A percentile compares a stretch with the other conserved stretches of the same genome.
These are phyloP conservation scores for Ananas comosus DNA, from an alignment of 176 grass and related monocot species.

Conservation along the genomic window DNA sequence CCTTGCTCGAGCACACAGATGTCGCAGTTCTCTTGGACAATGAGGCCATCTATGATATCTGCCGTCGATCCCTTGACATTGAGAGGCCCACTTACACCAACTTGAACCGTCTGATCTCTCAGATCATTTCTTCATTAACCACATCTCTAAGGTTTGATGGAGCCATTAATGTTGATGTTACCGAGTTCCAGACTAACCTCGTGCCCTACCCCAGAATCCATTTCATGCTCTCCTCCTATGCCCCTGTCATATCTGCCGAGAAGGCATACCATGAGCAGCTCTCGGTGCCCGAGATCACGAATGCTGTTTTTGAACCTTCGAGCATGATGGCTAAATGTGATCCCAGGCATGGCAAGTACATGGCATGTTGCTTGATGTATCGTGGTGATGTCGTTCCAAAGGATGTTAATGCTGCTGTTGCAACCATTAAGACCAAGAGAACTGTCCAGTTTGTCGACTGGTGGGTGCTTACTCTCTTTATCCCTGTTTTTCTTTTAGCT, in stretches of 20 bases:
- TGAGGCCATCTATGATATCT: slow-evolving; percentile 14
- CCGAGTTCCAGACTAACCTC: slow-evolving; percentile 5
- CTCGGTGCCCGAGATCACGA: slow-evolving; percentile 8
- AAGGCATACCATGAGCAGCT: slow-evolving; percentile 14
- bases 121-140: slow-evolving; percentile 9
- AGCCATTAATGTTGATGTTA: slow-evolving; percentile 17
- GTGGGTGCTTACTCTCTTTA: background rate
- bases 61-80: slow-evolving; percentile 3
- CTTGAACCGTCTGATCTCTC: slow-evolving; percentile 11
- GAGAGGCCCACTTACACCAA: slow-evolving; percentile 13
- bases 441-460: slow-evolving; percentile 9
- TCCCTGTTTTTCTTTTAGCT: background rate
- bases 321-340: slow-evolving; percentile 15
- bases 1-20: slow-evolving; percentile 13
- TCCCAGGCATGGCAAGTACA: slow-evolving; percentile 11
- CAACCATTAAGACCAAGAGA: slow-evolving; percentile 9
- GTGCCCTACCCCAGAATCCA: slow-evolving; percentile 8
- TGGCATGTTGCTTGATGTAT: slow-evolving; percentile 12
- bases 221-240: slow-evolving; percentile 11
- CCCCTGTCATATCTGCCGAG: slow-evolving; percentile 12
- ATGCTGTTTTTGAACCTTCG: slow-evolving; percentile 10
- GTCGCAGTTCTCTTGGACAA: slow-evolving; percentile 15
- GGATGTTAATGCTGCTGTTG: slow-evolving; percentile 10
- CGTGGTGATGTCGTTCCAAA: slow-evolving; percentile 12
- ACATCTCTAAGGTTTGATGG: slow-evolving; percentile 14